phyloP scores from a whole-genome alignment of 2,329 filamentous ascomycete genomes.

The Cytospora chrysosperma region DNA sequence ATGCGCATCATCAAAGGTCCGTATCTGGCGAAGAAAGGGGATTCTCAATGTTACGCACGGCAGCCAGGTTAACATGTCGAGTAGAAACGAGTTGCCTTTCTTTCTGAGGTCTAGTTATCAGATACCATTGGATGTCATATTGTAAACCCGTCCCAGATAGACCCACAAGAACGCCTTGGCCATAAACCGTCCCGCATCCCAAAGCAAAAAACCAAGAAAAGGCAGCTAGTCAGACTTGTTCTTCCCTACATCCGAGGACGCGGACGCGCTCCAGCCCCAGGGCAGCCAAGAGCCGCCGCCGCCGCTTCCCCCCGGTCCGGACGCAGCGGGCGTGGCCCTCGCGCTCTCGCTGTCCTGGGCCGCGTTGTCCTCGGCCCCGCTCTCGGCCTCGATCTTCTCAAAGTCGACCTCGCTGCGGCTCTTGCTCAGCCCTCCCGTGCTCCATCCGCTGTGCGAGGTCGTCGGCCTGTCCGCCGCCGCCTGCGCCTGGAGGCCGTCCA shows the following conservation, averaged over 20 bases:
- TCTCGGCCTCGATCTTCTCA: slow-evolving; percentile 80
- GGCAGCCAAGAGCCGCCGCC: slow-evolving; percentile 43
- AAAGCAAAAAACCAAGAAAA: too few relatives aligned
- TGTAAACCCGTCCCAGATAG: too few relatives aligned
- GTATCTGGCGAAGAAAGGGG: neutral
- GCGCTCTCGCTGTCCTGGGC: slow-evolving; percentile 31
- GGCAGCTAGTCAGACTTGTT: slow-evolving; percentile 21
- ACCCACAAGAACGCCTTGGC: neutral
- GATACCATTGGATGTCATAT: slow-evolving; percentile 9
- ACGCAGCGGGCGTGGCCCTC: slow-evolving; percentile 32
- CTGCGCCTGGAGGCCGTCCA: too few relatives aligned
- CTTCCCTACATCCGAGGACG: slow-evolving; percentile 32
- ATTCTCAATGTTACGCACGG: neutral
- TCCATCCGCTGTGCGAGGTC: slow-evolving; percentile 43
- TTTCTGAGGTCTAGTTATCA: too few relatives aligned
- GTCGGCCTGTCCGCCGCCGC: slow-evolving; percentile 45
- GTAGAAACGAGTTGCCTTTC: slow-evolving; percentile 2
- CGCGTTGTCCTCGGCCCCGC: slow-evolving; percentile 54
- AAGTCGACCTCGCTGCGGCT: slow-evolving; percentile 87
- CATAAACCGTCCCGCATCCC: neutral
- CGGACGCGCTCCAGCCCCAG: slow-evolving; percentile 44
- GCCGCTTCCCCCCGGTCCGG: slow-evolving; percentile 23
- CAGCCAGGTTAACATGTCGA: neutral
- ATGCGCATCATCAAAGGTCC: neutral
- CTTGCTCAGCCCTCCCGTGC: slow-evolving; percentile 65